Evolutionary conservation across 2,329 filamentous ascomycete species (phyloP).

Genomic region (Penicillium sp.): DNA sequence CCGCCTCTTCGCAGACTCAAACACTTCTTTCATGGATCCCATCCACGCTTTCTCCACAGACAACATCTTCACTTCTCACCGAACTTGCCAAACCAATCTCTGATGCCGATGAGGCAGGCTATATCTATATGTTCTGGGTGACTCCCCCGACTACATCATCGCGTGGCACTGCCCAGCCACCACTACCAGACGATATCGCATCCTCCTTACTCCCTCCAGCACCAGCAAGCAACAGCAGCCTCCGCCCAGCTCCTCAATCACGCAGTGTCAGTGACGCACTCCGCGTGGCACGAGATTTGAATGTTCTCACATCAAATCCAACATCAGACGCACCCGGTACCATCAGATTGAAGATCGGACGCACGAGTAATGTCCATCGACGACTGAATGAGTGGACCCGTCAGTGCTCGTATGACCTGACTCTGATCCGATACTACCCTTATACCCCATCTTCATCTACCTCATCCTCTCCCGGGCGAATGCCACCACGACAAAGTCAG

Average conservation of each 20-base stretch:
- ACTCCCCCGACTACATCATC: slow-evolving; percentile 56
- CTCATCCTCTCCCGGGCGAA: slow-evolving; percentile 13
- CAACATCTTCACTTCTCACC: slow-evolving; percentile 62
- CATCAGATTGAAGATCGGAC: slow-evolving; percentile 61
- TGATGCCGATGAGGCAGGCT: slow-evolving; percentile 70
- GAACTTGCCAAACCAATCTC: slow-evolving; percentile 75
- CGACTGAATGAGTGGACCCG: slow-evolving; percentile 88
- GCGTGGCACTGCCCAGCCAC: slow-evolving; percentile 32
- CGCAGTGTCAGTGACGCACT: slow-evolving; percentile 36
- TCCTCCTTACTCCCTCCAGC: slow-evolving; percentile 54
- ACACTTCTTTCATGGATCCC: slow-evolving; percentile 64
- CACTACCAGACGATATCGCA: slow-evolving; percentile 54
- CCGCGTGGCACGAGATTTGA: slow-evolving; percentile 33
- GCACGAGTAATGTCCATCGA: slow-evolving; percentile 76
- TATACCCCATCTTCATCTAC: slow-evolving; percentile 47
- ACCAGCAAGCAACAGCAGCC: slow-evolving; percentile 7
- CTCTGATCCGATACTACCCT: slow-evolving; percentile 86
- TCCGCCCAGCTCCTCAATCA: slow-evolving; percentile 21
- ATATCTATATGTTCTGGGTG: slow-evolving; percentile 99
- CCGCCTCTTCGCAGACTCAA: slow-evolving; percentile 37
- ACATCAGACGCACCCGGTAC: slow-evolving; percentile 47
- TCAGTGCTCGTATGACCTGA: slow-evolving; percentile 85
- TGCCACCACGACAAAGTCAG: neutral
- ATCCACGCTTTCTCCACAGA: slow-evolving; percentile 57
- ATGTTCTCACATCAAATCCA: slow-evolving; percentile 28